Conservation (phyloP, 2,329 filamentous ascomycete species). For the Triangularia setosa region DNA sequence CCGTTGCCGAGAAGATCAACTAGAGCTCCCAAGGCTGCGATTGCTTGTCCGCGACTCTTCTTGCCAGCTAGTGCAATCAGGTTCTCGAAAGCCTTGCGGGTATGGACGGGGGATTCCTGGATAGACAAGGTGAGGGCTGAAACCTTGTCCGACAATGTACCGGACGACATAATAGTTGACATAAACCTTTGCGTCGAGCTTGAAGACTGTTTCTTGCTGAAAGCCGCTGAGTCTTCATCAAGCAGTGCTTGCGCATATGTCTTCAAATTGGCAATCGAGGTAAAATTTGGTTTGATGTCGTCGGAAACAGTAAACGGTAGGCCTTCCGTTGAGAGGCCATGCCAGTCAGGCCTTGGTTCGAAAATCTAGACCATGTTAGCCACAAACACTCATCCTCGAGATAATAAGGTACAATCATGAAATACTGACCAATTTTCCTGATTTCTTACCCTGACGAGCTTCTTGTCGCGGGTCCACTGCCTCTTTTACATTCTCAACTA, state of each 20-base stretch:
- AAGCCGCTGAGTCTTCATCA: conserved; percentile 72
- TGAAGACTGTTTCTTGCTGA: conserved; percentile 68
- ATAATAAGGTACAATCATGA: neutral
- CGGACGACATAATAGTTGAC: conserved; percentile 93
- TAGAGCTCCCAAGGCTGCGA: conserved; percentile 86
- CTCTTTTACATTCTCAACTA: conserved; percentile 29
- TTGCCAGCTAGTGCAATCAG: conserved; percentile 82
- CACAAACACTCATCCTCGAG: neutral
- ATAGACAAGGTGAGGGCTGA: conserved; percentile 91
- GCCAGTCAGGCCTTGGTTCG: conserved; percentile 57
- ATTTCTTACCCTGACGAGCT: conserved; percentile 27
- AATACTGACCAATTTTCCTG: conserved; percentile 39
- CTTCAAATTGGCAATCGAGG: conserved; percentile 52
- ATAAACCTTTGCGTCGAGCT: conserved; percentile 94
- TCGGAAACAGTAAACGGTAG: conserved; percentile 45
- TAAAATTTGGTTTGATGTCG: conserved; percentile 40
- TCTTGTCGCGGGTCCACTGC: conserved; percentile 26
- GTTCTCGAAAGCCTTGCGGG: conserved; percentile 81
- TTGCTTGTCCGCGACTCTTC: conserved; percentile 85
- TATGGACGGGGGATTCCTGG: conserved; percentile 94
- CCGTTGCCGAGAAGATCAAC: conserved; percentile 94
- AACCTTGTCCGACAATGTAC: conserved; percentile 94
- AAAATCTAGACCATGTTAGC: conserved; percentile 41
- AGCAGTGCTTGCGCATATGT: conserved; percentile 70
- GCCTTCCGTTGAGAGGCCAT: conserved; percentile 41